These are phyloP conservation scores for Saccharomycopsis sp. DNA, from an alignment of 805 yeast genomes.

Conservation along the genomic window DNA sequence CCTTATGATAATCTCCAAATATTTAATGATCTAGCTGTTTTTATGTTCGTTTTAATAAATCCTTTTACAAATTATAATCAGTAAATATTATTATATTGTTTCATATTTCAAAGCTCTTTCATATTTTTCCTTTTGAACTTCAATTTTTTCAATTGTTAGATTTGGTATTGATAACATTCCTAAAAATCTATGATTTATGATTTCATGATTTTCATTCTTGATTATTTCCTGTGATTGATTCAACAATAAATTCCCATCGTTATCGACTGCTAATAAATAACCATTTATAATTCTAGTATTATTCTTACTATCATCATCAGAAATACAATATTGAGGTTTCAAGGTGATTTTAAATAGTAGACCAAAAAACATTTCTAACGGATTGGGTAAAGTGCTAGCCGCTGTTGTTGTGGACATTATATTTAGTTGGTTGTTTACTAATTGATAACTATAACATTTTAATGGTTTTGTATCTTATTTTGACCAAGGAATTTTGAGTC, in stretches of 20 bases:
- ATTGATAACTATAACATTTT: too few relatives aligned
- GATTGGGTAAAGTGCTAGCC: too few relatives aligned
- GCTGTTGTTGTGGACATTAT: too few relatives aligned
- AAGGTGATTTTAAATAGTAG: conserved; percentile 11
- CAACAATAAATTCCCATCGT: conserved; percentile 8
- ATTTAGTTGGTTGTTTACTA: too few relatives aligned
- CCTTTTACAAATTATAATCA: neutral
- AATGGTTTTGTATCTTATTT: too few relatives aligned
- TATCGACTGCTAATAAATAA: conserved; percentile 8
- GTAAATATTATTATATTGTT: neutral
- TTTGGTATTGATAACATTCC: conserved; percentile 15
- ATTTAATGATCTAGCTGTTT: neutral
- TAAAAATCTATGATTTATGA: conserved; percentile 3
- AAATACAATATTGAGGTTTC: neutral
- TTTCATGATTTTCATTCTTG: neutral
- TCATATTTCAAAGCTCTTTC: conserved; percentile 1
- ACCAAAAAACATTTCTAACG: conserved; percentile 6
- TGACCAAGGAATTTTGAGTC: too few relatives aligned
- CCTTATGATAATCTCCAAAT: neutral
- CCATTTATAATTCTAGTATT: conserved; percentile 6
- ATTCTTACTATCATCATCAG: neutral
- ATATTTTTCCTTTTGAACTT: conserved; percentile 11
- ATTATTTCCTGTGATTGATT: conserved; percentile 2
- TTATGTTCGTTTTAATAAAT: neutral
- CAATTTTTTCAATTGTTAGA: conserved; percentile 9